Evolutionary conservation across 192 early-diverging fungal genomes (phyloP).

Genomic region (Gamsiella multidivaricata): DNA sequence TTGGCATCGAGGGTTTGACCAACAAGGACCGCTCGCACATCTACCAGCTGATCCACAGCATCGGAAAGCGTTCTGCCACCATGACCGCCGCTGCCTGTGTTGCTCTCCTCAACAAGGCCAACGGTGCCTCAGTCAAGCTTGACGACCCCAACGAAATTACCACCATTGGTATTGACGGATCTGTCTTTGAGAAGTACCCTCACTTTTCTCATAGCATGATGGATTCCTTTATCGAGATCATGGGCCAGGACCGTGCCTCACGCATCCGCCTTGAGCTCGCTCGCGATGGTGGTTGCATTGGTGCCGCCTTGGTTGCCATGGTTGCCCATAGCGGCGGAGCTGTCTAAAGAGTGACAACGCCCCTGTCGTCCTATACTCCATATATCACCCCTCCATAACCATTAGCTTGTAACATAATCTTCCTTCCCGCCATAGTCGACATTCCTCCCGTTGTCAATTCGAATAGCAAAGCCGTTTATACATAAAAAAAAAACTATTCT

Average conservation of each 20-base stretch:
- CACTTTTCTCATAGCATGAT: conserved; percentile 83
- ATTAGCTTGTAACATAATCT: not conserved
- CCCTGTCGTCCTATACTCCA: not conserved
- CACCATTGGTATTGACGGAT: conserved; percentile 92
- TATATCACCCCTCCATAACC: not conserved
- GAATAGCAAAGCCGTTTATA: too few relatives aligned
- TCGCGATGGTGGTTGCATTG: conserved; percentile 84
- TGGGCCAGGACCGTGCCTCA: conserved; percentile 79
- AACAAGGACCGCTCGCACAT: conserved; percentile 72
- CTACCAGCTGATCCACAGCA: conserved; percentile 72
- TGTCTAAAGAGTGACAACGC: too few relatives aligned
- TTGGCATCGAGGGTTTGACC: conserved; percentile 65
- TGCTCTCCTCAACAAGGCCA: conserved; percentile 61
- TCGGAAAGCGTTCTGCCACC: conserved; percentile 77
- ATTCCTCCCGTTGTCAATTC: not conserved
- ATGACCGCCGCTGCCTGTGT: conserved; percentile 86
- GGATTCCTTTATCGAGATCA: conserved; percentile 76
- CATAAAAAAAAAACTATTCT: not conserved
- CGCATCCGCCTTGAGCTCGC: conserved; percentile 76
- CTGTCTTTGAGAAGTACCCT: conserved; percentile 91
- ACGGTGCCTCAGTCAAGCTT: conserved; percentile 64
- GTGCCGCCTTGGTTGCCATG: conserved; percentile 83
- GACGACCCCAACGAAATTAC: conserved; percentile 54
- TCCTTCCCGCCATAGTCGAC: not conserved
- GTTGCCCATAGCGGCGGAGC: conserved; percentile 55